Conservation (phyloP, 2,329 filamentous ascomycete species). For the Trichoderma sp. region DNA sequence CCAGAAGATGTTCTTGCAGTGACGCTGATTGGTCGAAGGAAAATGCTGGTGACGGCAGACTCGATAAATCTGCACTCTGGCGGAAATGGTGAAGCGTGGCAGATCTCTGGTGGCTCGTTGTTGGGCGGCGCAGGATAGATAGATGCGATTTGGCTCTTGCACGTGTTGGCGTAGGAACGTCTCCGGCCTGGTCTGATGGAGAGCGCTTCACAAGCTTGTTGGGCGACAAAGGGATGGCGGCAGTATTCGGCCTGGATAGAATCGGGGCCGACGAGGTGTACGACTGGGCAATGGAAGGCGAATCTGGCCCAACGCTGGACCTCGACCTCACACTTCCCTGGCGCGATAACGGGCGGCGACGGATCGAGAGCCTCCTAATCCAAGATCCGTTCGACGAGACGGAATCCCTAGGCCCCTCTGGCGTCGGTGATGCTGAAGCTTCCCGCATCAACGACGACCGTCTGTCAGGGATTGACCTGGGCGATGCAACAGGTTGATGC, state of each 20-base stretch:
- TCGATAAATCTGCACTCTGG: constrained; percentile 30
- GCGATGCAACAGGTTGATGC: constrained; percentile 38
- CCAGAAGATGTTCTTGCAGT: constrained; percentile 31
- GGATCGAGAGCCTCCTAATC: constrained; percentile 67
- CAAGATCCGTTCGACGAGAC: constrained; percentile 64
- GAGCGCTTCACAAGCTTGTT: constrained; percentile 79
- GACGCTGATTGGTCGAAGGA: constrained; percentile 38
- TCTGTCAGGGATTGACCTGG: constrained; percentile 40
- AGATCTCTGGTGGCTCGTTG: constrained; percentile 75
- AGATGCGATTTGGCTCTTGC: constrained; percentile 59
- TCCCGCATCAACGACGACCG: constrained; percentile 44
- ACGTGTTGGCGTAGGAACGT: constrained; percentile 40
- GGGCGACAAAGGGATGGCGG: constrained; percentile 50
- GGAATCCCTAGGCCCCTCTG: constrained; percentile 53
- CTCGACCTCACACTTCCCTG: constrained; percentile 62
- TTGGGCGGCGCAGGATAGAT: constrained; percentile 66
- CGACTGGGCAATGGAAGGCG: constrained; percentile 63
- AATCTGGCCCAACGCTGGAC: constrained; percentile 64
- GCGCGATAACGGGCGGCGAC: constrained; percentile 64
- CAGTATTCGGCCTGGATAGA: constrained; percentile 40
- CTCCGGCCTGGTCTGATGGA: constrained; percentile 51
- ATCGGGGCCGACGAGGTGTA: constrained; percentile 67
- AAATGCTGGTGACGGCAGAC: constrained; percentile 27
- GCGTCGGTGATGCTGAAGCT: constrained; percentile 34
- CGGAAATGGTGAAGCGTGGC: constrained; percentile 61